Base-by-base conservation (phyloP, 179 eudicot genomes). In the Silene coronaria region DNA sequence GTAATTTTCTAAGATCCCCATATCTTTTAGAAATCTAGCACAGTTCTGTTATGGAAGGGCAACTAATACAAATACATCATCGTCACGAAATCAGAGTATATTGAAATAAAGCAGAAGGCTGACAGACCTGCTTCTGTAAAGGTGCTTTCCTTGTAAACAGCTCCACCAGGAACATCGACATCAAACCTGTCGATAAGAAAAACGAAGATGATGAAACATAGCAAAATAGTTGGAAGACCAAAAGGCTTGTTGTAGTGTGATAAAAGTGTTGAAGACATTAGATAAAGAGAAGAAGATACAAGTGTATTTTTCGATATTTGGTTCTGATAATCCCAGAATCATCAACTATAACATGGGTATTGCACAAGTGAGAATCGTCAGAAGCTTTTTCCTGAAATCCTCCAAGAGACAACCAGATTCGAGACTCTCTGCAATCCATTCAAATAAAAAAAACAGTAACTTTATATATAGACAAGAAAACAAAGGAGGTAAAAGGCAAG, bases 151-250 rank as follows among this genome's bases (percentile, higher is more conserved):
- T 91, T 91, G 70, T 88, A 94, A 34, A 87, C 90, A 48, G 80
- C 88, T 75, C 98, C 97, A 64, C 98, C 98, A 75, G 97, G 94
- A 77, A 94, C 91, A 81, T 94, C 97, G 71, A 94, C 98, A 81
- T 94, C 98, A 84, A 92, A 92, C 88, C 97, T 92, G 82, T 21
- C 57, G 32, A 55, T 17, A 77, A 85, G 59, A 81, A 67, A 64
- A 77, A 57, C 6, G 16, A 72, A 65, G 53, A 70, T 7, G 59
- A 63, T 30, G 34, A 30, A 30, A 30, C 34, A 30, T 30, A 30
- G 34, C 34, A 30, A 30, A 30, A 30, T 30, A 13, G 30, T 23
- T 24, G 66, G 66, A 61, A 64, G 42, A 28, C 68, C 68, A 64
- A 12, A 58, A 11, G 24, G n/a, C n/a, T n/a, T n/a, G n/a, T n/a